These are phyloP conservation scores for Jimgerdemannia lactiflua DNA, from an alignment of 192 early-diverging fungal species.

Conservation along the genomic window DNA sequence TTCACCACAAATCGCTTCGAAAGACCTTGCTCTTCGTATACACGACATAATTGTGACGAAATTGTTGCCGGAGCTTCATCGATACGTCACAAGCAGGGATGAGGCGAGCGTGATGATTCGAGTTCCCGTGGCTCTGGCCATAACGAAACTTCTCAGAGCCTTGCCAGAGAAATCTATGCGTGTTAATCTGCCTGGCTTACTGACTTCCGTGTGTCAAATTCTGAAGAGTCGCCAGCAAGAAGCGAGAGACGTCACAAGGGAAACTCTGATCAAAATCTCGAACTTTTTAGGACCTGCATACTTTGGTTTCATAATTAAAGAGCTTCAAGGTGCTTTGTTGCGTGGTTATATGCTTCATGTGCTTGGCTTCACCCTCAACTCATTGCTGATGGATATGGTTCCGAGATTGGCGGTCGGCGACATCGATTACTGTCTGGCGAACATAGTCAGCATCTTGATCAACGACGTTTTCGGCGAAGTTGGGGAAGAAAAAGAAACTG, in stretches of 20 bases:
- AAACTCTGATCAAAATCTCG: constrained; percentile 85
- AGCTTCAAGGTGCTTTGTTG: constrained; percentile 71
- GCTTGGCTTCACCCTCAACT: constrained; percentile 90
- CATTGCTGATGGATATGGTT: constrained; percentile 70
- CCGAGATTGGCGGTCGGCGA: constrained; percentile 58
- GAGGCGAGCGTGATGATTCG: constrained; percentile 77
- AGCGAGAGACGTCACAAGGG: constrained; percentile 80
- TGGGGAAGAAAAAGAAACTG: constrained; percentile 85
- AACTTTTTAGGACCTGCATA: constrained; percentile 79
- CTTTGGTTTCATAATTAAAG: constrained; percentile 87
- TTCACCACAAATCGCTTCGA: neutral
- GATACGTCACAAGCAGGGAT: constrained; percentile 60
- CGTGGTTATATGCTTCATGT: constrained; percentile 93
- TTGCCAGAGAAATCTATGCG: constrained; percentile 74
- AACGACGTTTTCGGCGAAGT: constrained; percentile 93
- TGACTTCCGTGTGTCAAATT: constrained; percentile 87
- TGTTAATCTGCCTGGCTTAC: constrained; percentile 81
- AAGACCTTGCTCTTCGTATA: constrained; percentile 49
- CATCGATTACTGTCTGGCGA: constrained; percentile 76
- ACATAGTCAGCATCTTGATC: constrained; percentile 69
- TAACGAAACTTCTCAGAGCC: constrained; percentile 77
- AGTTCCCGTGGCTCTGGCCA: constrained; percentile 83
- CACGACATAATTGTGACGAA: constrained; percentile 72
- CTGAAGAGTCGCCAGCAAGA: constrained; percentile 81
- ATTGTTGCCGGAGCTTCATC: constrained; percentile 83